These are phyloP conservation scores for Margaritispora aquatica DNA, from an alignment of 495 filamentous ascomycete genomes.

Conservation along the genomic window DNA sequence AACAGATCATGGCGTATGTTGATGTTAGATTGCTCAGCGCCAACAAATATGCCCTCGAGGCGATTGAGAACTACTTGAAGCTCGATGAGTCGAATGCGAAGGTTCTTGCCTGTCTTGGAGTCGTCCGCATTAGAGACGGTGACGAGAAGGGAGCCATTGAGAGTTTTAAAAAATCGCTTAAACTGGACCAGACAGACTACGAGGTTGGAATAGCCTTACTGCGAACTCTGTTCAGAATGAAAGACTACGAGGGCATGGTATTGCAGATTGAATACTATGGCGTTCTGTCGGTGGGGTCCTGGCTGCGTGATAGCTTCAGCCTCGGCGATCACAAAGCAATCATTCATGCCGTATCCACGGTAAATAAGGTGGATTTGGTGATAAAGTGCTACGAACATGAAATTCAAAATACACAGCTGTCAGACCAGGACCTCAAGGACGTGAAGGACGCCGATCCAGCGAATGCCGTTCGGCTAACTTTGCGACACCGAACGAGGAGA, in stretches of 20 bases:
- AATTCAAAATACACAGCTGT: conserved; percentile 7
- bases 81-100: conserved; percentile 9
- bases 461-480: conserved; percentile 2
- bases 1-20: conserved; percentile 4
- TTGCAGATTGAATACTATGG: conserved; percentile 7
- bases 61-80: conserved; percentile 7
- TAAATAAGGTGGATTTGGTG: conserved; percentile 3
- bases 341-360: conserved; percentile 1
- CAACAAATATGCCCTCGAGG: conserved; percentile 2
- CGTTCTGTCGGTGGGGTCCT: background rate
- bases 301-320: conserved; percentile 2
- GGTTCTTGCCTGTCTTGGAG: conserved; percentile 6
- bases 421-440: conserved; percentile 1
- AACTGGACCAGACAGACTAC: conserved; percentile 2
- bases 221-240: conserved; percentile 7
- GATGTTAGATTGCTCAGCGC: background rate
- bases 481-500: background rate
- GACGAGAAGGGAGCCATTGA: conserved; percentile 6
- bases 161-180: conserved; percentile 4
- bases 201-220: conserved; percentile 6
- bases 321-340: background rate
- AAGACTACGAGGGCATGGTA: conserved; percentile 10
- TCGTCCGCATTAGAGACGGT: background rate
- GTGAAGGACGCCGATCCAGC: conserved; percentile 3
- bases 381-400: conserved; percentile 10